Percentiles rank a stretch among this genome's conserved stretches.
These are phyloP conservation scores for Geoglossum cookeanum DNA, from an alignment of 2,329 filamentous ascomycete species.

Conservation along the genomic window DNA sequence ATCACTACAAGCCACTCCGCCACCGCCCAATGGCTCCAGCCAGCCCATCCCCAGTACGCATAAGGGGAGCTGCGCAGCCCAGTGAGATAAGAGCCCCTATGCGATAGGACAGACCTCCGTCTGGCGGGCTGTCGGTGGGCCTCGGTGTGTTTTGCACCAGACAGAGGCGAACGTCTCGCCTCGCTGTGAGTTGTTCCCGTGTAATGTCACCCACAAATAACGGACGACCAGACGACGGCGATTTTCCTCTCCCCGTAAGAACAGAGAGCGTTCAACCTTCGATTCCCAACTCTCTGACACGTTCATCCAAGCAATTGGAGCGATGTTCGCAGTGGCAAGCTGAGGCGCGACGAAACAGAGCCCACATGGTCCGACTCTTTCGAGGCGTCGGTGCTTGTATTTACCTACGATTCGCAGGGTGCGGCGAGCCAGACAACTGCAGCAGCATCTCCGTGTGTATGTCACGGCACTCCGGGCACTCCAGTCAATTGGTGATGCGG, in stretches of 20 bases:
- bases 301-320: neutral
- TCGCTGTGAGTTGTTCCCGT: neutral
- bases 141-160: neutral
- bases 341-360: neutral
- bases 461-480: neutral
- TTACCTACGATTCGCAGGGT: neutral
- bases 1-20: constrained; percentile 1
- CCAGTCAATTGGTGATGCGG: neutral
- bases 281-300: neutral
- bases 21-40: neutral
- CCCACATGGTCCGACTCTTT: neutral
- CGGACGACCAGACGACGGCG: neutral
- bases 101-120: neutral
- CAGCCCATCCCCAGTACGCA: neutral
- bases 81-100: neutral
- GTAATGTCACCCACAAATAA: neutral
- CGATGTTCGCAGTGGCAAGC: neutral
- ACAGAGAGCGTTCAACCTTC: neutral
- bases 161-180: neutral
- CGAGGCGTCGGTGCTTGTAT: neutral
- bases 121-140: neutral
- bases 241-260: neutral
- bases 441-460: neutral
- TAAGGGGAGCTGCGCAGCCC: neutral
- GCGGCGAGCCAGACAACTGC: neutral